Conservation (phyloP, 2,329 filamentous ascomycete genomes). For the Monosporascus ibericus region DNA sequence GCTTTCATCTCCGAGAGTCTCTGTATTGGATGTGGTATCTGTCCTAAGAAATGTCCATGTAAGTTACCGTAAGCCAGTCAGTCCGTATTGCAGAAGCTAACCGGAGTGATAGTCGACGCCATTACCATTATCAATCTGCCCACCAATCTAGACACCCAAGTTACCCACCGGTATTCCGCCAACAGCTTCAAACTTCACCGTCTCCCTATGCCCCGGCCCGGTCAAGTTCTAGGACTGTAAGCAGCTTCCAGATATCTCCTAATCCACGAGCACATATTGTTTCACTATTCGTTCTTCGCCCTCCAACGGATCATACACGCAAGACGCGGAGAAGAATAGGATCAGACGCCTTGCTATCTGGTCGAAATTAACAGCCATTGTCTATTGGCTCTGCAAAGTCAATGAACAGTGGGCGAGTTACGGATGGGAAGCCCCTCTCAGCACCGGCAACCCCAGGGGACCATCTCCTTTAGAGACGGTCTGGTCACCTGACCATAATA, state of each 20-base stretch:
- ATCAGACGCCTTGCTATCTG: too few species aligned
- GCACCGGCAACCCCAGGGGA: too few species aligned
- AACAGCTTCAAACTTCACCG: conserved; percentile 99
- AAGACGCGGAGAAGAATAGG: too few species aligned
- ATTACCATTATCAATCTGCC: conserved; percentile 99
- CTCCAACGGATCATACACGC: too few species aligned
- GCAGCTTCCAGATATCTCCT: background rate
- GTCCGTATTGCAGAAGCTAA: background rate
- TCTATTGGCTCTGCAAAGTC: too few species aligned
- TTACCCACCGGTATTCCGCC: conserved; percentile 97
- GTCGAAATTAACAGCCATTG: too few species aligned
- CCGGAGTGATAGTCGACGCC: conserved; percentile 56
- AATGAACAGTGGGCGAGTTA: too few species aligned
- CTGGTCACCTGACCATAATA: too few species aligned
- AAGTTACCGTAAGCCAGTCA: background rate
- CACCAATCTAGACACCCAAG: conserved; percentile 96
- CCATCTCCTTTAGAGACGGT: too few species aligned
- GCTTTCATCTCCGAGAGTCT: conserved; percentile 96
- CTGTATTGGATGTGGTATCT: conserved; percentile 98
- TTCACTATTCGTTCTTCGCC: too few species aligned
- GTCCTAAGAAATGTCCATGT: conserved; percentile 95
- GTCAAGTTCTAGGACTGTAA: conserved; percentile 80
- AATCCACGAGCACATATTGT: too few species aligned
- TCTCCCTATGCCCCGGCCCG: conserved; percentile 89
- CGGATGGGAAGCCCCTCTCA: too few species aligned